Evolutionary conservation across 129 eudicot species (phyloP).

Genomic region (Flaveria linearis): DNA sequence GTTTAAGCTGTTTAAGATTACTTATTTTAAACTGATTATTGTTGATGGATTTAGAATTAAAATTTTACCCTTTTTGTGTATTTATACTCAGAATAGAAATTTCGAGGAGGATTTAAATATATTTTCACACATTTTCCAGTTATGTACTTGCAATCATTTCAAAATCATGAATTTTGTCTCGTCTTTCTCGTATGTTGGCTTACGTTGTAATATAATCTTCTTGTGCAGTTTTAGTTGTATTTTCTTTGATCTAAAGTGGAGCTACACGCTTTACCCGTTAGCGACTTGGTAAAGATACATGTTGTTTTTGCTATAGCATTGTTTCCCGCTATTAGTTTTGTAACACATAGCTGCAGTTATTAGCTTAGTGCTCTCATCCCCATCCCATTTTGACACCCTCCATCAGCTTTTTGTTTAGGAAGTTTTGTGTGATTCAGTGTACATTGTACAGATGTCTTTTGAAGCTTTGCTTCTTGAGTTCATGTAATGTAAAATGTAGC

Average conservation of each 20-base stretch:
- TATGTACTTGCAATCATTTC: neutral
- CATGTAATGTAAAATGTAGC: constrained; percentile 30
- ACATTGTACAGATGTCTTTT: constrained; percentile 19
- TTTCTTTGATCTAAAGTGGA: constrained; percentile 23
- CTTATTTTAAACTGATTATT: no score
- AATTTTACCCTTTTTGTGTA: neutral
- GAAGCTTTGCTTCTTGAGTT: neutral
- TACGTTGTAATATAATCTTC: neutral
- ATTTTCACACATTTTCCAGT: neutral
- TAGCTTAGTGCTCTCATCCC: neutral
- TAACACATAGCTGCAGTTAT: neutral
- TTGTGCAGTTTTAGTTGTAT: constrained; percentile 26
- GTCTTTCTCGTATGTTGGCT: neutral
- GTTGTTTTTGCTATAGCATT: neutral
- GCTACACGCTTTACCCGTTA: neutral
- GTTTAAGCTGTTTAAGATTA: neutral
- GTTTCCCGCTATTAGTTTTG: neutral
- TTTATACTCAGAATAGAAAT: neutral
- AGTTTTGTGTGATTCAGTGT: constrained; percentile 6
- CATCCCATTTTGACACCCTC: constrained; percentile 6
- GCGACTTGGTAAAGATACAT: neutral
- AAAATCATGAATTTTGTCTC: neutral
- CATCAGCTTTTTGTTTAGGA: neutral
- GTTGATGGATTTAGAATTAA: neutral
- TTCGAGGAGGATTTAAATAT: neutral